Percentiles rank a stretch among this genome's conserved stretches.
Evolutionary conservation across 2,329 filamentous ascomycete genomes (phyloP).

Genomic region (Xylariomycetidae sp.): DNA sequence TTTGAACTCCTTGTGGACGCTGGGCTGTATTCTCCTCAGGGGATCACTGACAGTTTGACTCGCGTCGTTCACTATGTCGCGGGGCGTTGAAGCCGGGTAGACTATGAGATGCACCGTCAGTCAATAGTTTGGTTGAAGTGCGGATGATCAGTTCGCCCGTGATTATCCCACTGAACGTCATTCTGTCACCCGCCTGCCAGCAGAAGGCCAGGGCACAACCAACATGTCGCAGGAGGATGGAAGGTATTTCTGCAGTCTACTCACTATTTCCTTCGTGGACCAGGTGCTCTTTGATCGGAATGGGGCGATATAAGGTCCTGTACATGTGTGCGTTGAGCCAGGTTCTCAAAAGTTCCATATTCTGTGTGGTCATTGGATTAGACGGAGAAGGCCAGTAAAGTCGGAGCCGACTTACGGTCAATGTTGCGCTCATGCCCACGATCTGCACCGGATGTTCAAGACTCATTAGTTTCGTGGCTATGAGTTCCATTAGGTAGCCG

Average conservation of each 20-base stretch:
- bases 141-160: too few relatives aligned
- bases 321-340: slow-evolving; percentile 70
- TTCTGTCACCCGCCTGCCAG: too few relatives aligned
- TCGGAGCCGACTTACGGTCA: slow-evolving; percentile 50
- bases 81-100: slow-evolving; percentile 56
- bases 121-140: too few relatives aligned
- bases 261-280: slow-evolving; percentile 71
- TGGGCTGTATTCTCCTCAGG: slow-evolving; percentile 45
- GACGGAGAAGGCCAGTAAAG: neutral
- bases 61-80: slow-evolving; percentile 51
- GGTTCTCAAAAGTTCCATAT: slow-evolving; percentile 59
- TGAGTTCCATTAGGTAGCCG: slow-evolving; percentile 68
- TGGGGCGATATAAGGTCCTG: slow-evolving; percentile 64
- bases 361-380: slow-evolving; percentile 39
- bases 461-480: slow-evolving; percentile 67
- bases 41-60: slow-evolving; percentile 39
- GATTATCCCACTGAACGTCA: too few relatives aligned
- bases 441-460: slow-evolving; percentile 64
- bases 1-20: slow-evolving; percentile 50
- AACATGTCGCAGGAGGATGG: too few relatives aligned
- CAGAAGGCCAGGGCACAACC: too few relatives aligned
- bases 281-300: slow-evolving; percentile 70
- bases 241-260: too few relatives aligned
- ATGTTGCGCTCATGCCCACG: slow-evolving; percentile 73
- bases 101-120: too few relatives aligned